Base-by-base conservation (phyloP, 371 early-diverging fungal species). In the Rhizopus delemar region DNA sequence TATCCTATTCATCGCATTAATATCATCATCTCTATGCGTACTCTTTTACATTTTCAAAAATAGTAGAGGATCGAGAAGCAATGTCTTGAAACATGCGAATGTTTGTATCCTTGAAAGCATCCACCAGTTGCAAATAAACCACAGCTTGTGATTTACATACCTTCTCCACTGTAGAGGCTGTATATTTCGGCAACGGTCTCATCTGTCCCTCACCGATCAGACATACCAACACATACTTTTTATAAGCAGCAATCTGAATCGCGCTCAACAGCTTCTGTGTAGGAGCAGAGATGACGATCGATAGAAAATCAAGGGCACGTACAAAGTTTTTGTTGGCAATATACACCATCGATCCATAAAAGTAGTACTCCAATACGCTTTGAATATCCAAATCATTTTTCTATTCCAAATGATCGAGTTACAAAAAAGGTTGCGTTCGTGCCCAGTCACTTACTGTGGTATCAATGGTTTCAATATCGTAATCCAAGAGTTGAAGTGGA, bases 241-340 rank as follows among this genome's bases (percentile, higher is more conserved):
- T 88, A 81, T 88, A 86, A 0, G 91, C 87, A 57, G 89, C 90
- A 12, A 92, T 63, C 65, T 91, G 92, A 51, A 94, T 91, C n/a
- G 81, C 80, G 48, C 91, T 90, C 15, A 74, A 49, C 1, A 80
- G 72, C 15, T 77, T 81, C 41, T 79, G 73, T 4, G 83, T 77
- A 11, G 87, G 89, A 5, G 90, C 83, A 32, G 91, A 82, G 8
- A 89, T 78, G 0, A 81, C 85, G 73, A 88, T 51, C 13, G 69
- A 65, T 46, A 90, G 78, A 51, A 87, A 83, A 12, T 87, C 82
- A 13, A 87, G 59, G 1, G 94, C 92, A 7, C 82, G 69, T 8
- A 77, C 83, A 73, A 74, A 89, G 9, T 80, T 60, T 59, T 90
- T 88, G 57, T 87, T 78, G 31, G 82, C 86, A 33, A 86, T 82